phyloP scores from a whole-genome alignment of 768 basidiomycete species.

The Amanita jacksonii region DNA sequence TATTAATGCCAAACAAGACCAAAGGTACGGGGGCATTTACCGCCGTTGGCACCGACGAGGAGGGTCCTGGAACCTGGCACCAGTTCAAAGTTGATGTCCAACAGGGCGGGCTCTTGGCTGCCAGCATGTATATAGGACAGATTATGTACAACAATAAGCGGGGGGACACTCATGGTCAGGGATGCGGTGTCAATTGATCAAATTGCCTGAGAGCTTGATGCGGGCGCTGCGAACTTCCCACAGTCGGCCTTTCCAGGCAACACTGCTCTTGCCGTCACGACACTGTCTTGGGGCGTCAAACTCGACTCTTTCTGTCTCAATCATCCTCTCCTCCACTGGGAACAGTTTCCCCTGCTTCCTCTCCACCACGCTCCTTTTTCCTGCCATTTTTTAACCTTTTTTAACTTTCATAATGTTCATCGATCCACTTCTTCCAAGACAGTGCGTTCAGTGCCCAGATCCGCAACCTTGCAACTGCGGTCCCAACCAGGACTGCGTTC shows the following conservation, averaged over 20 bases:
- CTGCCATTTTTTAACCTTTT: too few species aligned
- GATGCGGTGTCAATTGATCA: too few species aligned
- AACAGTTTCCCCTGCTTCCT: slow-evolving; percentile 9
- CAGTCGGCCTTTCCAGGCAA: slow-evolving; percentile 16
- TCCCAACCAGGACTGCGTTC: slow-evolving; percentile 46
- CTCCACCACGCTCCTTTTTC: slow-evolving; percentile 11
- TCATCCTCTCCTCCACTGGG: too few species aligned
- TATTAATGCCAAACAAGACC: slow-evolving; percentile 10
- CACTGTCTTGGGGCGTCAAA: slow-evolving; percentile 1
- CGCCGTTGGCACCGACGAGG: slow-evolving; percentile 90
- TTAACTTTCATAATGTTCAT: slow-evolving; percentile 24
- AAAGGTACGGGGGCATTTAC: slow-evolving; percentile 33
- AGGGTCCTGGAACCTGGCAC: slow-evolving; percentile 75
- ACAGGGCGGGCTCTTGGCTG: slow-evolving; percentile 40
- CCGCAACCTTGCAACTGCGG: slow-evolving; percentile 47
- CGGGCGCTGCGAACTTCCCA: not conserved
- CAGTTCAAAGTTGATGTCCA: slow-evolving; percentile 55
- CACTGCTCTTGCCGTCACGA: slow-evolving; percentile 9
- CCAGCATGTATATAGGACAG: slow-evolving; percentile 52
- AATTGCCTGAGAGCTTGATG: too few species aligned
- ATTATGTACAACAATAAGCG: slow-evolving; percentile 37
- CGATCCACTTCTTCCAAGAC: slow-evolving; percentile 31
- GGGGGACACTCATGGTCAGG: too few species aligned
- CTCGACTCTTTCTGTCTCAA: slow-evolving; percentile 5
- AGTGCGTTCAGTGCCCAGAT: slow-evolving; percentile 43